Evolutionary conservation across 331 rosid genomes (phyloP), one percentile per base, ranked within the genome.

Genomic region (Malus hybrid): DNA sequence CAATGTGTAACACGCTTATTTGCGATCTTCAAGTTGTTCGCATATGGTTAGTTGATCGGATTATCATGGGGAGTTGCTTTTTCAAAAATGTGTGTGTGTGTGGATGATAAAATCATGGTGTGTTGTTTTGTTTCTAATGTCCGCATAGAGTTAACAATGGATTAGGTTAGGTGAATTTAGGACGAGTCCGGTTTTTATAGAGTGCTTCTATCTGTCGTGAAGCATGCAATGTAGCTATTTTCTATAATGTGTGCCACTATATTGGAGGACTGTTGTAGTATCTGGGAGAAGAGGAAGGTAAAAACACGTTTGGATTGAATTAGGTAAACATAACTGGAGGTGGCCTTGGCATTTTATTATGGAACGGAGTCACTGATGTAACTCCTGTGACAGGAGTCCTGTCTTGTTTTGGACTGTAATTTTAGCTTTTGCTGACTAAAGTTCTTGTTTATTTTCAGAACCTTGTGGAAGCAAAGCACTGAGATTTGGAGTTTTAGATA

Each of bases 381-480:
- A 26, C 42, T 28, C 7, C 2, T n/a, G n/a, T n/a, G n/a, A n/a
- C n/a, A n/a, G n/a, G n/a, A n/a, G n/a, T 28, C 7, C 2, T 6
- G 44, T 68, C 3, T 62, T 39, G 68, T 56, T 44, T 66, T 44
- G 55, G 55, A 22, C 30, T 74, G 70, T 63, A 55, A 18, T 13
- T 44, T 16, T 77, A 48, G 57, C 52, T 15, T 72, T 48, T 80
- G 70, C 83, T 77, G 74, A 81, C 64, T 48, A 20, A 56, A 20
- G 52, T 83, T 71, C 69, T 29, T 56, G 46, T 68, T 74, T 79
- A 10, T 75, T 72, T 87, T 58, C 97, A 92, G 99, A 83, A 78
- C 66, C 36, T 78, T 83, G 89, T 19, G 69, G 89, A 87, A 85
- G 90, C 93, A 39, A 19, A 81, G 11, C 82, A 81, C 6, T 90